Base-by-base conservation (phyloP, 495 filamentous ascomycete species). In the Tuber brumale region DNA sequence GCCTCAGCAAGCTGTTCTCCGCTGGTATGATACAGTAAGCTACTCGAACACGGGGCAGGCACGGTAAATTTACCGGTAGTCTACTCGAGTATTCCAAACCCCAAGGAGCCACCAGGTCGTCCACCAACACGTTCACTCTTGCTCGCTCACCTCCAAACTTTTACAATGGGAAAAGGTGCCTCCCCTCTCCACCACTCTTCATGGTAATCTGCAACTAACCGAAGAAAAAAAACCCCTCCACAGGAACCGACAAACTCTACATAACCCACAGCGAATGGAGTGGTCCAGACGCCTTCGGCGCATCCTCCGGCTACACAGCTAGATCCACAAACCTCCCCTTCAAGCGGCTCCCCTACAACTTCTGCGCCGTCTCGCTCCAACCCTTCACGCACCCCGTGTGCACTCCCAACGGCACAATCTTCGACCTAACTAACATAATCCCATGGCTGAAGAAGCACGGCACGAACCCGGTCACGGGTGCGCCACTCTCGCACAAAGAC, bases 211-310 rank as follows among this genome's bases (percentile, higher is more conserved):
- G 79, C 83, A 77, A 83, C 71, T 69, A 70, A 73, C 46, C 1
- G 37, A 39, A 16, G 3, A 12, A 31, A 31, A 31, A 61, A 61
- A 31, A 2, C n/a, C 10, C 19, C 43, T 46, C 41, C 61, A 18
- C 74, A 90, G 89, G 89, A 83, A 90, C 89, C 70, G 89, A 91
- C 80, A 84, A 84, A 57, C 83, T 84, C 75, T 84, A 84, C 74
- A 97, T 97, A 82, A 97, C 95, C 57, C 94, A 97, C 83, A 93
- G 91, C 73, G 94, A 97, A 86, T 97, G 94, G 94, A 91, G 93
- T n/a, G 95, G 93, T 19, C 89, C 90, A 46, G 93, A 97, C 84
- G 92, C 93, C 83, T 90, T 92, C 23, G 87, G 88, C 23, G 88
- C 87, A 46, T 87, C 81, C 27, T 73, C 75, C n/a, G 81, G 82